Base-by-base conservation (phyloP, 2,329 filamentous ascomycete species). In the Colletotrichum viniferum region DNA sequence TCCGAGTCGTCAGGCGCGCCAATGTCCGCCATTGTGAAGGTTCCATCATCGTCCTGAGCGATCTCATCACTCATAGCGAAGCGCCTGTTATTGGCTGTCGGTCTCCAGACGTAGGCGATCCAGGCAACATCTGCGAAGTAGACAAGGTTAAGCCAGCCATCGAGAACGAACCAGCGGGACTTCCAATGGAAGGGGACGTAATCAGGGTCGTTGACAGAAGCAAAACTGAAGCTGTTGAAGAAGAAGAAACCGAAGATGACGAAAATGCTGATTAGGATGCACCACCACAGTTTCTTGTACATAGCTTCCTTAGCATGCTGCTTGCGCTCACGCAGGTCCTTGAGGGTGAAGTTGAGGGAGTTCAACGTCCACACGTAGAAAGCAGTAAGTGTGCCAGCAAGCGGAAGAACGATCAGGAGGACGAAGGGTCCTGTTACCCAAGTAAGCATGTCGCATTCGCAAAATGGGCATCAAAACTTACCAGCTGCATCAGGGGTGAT, bases 61-160 rank as follows among this genome's bases (percentile, higher is more conserved):
- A 99, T 94, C 91, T 99, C 97, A 81, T 99, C 97, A 86, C 95
- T 98, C 97, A 99, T 99, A 77, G 97, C 97, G 81, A 99, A 99
- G 73, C 97, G 92, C 80, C 96, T 92, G 86, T 99, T 99, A 86
- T 99, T 98, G 68, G 94, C 96, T 26, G 96, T 98, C 8, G 97
- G 97, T 63, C 97, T 91, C 97, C 97, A 99, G 69, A 99, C 90
- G 84, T 98, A 99, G 26, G 97, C 96, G 78, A 99, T 91, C 85
- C 96, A 98, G 70, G 92, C 93, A 30, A 99, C 95, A 81, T 99
- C 96, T 75, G 94, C 95, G 77, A 99, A 92, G 85, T 98, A 99
- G 18, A 99, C 96, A 70, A 99, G 86, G 83, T 98, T 98, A 66
- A 98, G 88, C 97, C 97, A 99, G 71, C 97, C 97, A 82, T 99